Conservation (phyloP, 2,329 filamentous ascomycete genomes). For the Aspergillus neotritici region DNA sequence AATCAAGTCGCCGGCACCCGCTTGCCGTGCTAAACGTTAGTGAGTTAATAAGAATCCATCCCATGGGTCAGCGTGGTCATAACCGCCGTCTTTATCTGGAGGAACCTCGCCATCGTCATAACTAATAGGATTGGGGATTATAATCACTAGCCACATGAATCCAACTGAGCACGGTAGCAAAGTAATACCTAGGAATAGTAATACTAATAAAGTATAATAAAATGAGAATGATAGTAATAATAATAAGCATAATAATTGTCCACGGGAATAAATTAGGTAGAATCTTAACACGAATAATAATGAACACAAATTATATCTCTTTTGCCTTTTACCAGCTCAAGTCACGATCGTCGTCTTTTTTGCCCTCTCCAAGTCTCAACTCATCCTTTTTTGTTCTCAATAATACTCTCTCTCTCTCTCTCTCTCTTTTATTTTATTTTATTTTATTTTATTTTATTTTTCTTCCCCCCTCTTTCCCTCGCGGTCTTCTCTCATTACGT, state of each 20-base stretch:
- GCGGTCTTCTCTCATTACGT: background rate
- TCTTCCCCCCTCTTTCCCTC: slow-evolving; percentile 5
- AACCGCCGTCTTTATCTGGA: too few relatives aligned
- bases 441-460: slow-evolving; percentile 5
- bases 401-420: slow-evolving; percentile 10
- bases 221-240: background rate
- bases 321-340: slow-evolving; percentile 17
- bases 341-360: slow-evolving; percentile 21
- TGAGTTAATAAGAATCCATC: too few relatives aligned
- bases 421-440: slow-evolving; percentile 6
- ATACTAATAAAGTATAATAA: background rate
- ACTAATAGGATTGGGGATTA: too few relatives aligned
- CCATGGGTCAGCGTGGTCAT: too few relatives aligned
- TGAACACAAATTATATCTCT: slow-evolving; percentile 2
- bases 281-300: slow-evolving; percentile 1
- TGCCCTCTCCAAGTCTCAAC: slow-evolving; percentile 11
- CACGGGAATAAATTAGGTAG: slow-evolving; percentile 4
- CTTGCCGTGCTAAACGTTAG: slow-evolving; percentile 14
- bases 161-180: too few relatives aligned
- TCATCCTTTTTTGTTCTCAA: slow-evolving; percentile 11
- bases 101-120: too few relatives aligned
- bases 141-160: too few relatives aligned
- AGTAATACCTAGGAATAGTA: too few relatives aligned
- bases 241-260: background rate
- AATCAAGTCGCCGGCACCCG: slow-evolving; percentile 19